Base-by-base conservation (phyloP, 1,139 yeast species). In the Maudiozyma humilis region DNA sequence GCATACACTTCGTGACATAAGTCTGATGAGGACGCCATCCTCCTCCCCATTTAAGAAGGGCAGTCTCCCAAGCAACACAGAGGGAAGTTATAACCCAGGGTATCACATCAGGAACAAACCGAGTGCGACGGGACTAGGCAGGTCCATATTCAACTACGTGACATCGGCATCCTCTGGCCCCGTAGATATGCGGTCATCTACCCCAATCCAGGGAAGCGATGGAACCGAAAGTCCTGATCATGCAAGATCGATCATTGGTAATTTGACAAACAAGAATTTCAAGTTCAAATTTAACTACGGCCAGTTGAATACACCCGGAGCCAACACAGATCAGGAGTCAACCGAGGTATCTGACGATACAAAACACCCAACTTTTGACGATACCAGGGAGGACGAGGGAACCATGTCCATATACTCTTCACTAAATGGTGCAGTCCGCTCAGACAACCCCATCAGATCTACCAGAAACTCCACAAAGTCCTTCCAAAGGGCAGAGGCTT, bases 401-500 rank as follows among this genome's bases (percentile, higher is more conserved):
- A 68, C 73, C 0, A 67, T 69, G 71, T 68, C 72, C 1, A 53
- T 69, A 18, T 69, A 68, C 49, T 64, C 71, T 1, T 65, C 70
- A 0, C 47, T 68, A 13, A 64, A 65, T 43, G 48, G 32, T 31
- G 57, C 59, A 0, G 55, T 56, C n/a, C 52, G 55, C 20, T 60
- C 64, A 3, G 50, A 52, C 19, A 57, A 60, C 36, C 61, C 62
- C 4, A 57, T 57, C 6, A 47, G 64, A 38, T 59, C 63, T 55
- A 46, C 63, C 20, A 63, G 72, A 43, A 65, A 61, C 36, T 61
- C 65, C 15, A 64, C 66, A 4, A 65, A 78, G 47, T 77, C 82
- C 4, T 69, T 71, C 36, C 85, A 78, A 51, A 66, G 85, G 51
- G 85, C 85, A 0, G 79, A 78, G 56, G 85, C 85, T 0, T 78